Conservation (phyloP, 441 rosid species). For the Gossypium trilobum region DNA sequence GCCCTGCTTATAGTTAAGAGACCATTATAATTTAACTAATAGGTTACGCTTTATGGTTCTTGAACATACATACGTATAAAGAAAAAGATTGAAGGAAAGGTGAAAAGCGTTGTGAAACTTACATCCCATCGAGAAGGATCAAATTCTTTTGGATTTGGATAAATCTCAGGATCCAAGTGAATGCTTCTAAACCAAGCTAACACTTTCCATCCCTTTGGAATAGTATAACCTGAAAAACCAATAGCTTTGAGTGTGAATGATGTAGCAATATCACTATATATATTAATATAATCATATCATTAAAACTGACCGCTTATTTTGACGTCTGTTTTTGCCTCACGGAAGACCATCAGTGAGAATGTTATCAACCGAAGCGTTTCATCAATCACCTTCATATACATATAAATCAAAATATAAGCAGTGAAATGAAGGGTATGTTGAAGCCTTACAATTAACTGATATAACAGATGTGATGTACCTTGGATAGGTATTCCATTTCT, state of each 20-base stretch:
- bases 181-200: slow-evolving; percentile 72
- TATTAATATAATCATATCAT: too few relatives aligned
- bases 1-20: slow-evolving; percentile 24
- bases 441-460: neutral
- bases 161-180: slow-evolving; percentile 54
- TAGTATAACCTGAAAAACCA: slow-evolving; percentile 40
- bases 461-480: slow-evolving; percentile 28
- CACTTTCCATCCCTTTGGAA: slow-evolving; percentile 84
- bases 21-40: neutral
- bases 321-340: slow-evolving; percentile 59
- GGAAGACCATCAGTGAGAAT: slow-evolving; percentile 59
- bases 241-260: neutral
- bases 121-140: slow-evolving; percentile 91
- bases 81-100: too few relatives aligned
- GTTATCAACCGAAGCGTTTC: slow-evolving; percentile 65
- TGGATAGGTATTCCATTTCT: slow-evolving; percentile 59
- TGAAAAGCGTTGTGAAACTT: slow-evolving; percentile 15
- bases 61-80: neutral
- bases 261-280: neutral
- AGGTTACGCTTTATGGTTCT: neutral
- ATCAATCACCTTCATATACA: slow-evolving; percentile 45
- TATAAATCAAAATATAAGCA: neutral
- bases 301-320: slow-evolving; percentile 37
- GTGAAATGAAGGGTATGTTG: neutral
- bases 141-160: slow-evolving; percentile 57